phyloP scores from a whole-genome alignment of 352 stramenopile genomes.

The Globisporangium cederbergense region DNA sequence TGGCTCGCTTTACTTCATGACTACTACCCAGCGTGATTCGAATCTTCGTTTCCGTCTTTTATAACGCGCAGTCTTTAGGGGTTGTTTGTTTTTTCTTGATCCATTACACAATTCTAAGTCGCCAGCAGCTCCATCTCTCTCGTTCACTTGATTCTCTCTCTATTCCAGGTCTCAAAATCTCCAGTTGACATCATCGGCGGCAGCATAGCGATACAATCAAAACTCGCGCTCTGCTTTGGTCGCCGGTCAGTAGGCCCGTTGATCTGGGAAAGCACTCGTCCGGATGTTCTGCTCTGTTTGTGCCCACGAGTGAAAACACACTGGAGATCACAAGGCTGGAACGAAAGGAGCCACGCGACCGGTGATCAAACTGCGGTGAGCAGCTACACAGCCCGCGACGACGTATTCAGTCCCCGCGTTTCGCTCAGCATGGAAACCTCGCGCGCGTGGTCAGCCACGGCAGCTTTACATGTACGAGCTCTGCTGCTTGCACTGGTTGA shows the following conservation, averaged over 20 bases:
- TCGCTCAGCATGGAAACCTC: conserved; percentile 2
- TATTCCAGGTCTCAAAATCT: background rate
- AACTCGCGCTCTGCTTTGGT: background rate
- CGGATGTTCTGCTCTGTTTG: background rate
- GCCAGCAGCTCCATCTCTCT: background rate
- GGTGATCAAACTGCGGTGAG: background rate
- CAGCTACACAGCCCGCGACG: background rate
- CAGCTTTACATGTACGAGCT: conserved; percentile 57
- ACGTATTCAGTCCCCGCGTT: background rate
- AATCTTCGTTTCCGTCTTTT: conserved; percentile 1
- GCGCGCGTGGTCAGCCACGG: background rate
- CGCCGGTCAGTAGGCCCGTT: background rate
- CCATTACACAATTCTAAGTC: conserved; percentile 14
- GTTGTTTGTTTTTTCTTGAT: conserved; percentile 6
- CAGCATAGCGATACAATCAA: no score
- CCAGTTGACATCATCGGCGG: background rate
- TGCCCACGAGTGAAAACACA: background rate
- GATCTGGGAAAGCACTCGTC: background rate
- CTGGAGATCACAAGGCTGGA: background rate
- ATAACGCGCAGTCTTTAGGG: background rate
- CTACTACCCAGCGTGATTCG: background rate
- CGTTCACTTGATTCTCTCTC: background rate
- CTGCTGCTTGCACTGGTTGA: conserved; percentile 85
- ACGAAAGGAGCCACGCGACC: background rate
- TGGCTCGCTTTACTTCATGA: background rate